Conservation (phyloP, 2,329 filamentous ascomycete species). For the Neurospora sp. region DNA sequence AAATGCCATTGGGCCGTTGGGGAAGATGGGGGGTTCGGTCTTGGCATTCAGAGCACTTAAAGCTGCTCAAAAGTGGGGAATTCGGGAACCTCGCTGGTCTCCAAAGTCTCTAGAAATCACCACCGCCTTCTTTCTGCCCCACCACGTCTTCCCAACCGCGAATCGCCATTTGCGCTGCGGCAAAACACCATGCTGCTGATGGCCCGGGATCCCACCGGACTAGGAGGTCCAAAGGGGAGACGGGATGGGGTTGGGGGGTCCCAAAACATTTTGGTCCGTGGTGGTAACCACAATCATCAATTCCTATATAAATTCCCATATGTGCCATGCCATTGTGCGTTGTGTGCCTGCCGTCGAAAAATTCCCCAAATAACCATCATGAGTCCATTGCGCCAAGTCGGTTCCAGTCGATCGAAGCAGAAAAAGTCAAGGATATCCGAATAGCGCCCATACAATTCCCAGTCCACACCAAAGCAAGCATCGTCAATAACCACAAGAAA, state of each 20-base stretch:
- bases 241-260: background rate
- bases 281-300: background rate
- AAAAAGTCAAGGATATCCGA: background rate
- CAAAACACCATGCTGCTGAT: background rate
- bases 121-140: constrained; percentile 10
- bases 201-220: background rate
- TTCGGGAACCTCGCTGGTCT: constrained; percentile 3
- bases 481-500: background rate
- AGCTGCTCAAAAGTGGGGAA: background rate
- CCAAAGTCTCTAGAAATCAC: constrained; percentile 8
- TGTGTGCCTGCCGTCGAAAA: background rate
- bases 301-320: background rate
- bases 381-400: background rate
- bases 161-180: constrained; percentile 10
- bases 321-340: background rate
- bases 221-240: background rate
- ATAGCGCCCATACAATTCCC: background rate
- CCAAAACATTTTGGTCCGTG: background rate
- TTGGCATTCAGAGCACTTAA: background rate
- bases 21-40: background rate
- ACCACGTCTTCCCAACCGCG: constrained; percentile 7
- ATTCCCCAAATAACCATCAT: background rate
- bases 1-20: background rate
- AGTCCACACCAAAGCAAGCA: background rate
- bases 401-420: background rate